A percentile compares a stretch with the other conserved stretches of the same genome.
phyloP scores from a whole-genome alignment of 129 eudicot genomes.

The Flaveria linearis region DNA sequence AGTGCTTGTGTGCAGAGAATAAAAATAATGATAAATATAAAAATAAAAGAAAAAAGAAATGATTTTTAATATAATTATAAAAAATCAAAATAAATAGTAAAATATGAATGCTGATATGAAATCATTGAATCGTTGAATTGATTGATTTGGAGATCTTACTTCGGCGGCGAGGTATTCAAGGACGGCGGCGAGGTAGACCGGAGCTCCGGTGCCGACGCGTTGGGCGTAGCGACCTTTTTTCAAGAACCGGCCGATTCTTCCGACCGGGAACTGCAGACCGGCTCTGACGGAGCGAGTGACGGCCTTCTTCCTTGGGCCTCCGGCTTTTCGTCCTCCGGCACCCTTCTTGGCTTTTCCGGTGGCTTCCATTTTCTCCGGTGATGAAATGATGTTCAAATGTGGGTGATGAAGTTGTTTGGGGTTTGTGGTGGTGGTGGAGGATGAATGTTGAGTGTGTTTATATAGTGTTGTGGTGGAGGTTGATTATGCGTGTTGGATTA shows the following conservation, averaged over 20 bases:
- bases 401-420: background rate
- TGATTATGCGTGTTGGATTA: slow-evolving; percentile 21
- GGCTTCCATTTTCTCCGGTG: slow-evolving; percentile 35
- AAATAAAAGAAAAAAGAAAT: too few relatives aligned
- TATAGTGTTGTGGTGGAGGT: slow-evolving; percentile 34
- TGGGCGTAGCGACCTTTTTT: slow-evolving; percentile 68
- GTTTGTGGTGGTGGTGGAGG: background rate
- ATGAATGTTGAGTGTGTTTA: background rate
- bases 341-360: slow-evolving; percentile 55
- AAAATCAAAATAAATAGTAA: too few relatives aligned
- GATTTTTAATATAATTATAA: too few relatives aligned
- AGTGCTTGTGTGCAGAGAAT: too few relatives aligned
- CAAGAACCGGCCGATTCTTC: slow-evolving; percentile 64
- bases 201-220: slow-evolving; percentile 74
- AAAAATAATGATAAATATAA: too few relatives aligned
- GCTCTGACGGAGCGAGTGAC: slow-evolving; percentile 62
- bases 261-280: slow-evolving; percentile 72
- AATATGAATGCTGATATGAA: too few relatives aligned
- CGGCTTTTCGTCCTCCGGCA: slow-evolving; percentile 61
- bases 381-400: background rate
- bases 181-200: slow-evolving; percentile 72
- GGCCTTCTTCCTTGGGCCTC: slow-evolving; percentile 64
- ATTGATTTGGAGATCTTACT: slow-evolving; percentile 24
- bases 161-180: slow-evolving; percentile 77
- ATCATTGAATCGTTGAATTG: too few relatives aligned